Evolutionary conservation across 2,329 filamentous ascomycete genomes (phyloP).

Genomic region (Cercospora sp.): DNA sequence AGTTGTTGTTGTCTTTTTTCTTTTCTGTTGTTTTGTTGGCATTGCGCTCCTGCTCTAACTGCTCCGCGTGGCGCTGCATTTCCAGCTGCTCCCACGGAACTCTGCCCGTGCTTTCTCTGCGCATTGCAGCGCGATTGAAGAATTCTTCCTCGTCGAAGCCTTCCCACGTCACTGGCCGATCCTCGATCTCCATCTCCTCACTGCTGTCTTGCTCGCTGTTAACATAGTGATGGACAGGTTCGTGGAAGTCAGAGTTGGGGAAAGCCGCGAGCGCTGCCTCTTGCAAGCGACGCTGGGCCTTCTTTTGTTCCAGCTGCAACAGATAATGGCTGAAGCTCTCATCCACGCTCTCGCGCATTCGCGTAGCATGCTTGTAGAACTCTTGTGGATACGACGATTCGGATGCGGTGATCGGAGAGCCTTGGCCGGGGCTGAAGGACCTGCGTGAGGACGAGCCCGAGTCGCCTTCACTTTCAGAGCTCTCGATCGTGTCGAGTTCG

Average conservation of each 20-base stretch:
- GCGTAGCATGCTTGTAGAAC: slow-evolving; percentile 55
- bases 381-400: slow-evolving; percentile 47
- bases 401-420: slow-evolving; percentile 49
- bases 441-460: slow-evolving; percentile 48
- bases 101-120: slow-evolving; percentile 64
- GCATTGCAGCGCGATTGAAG: slow-evolving; percentile 28
- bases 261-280: slow-evolving; percentile 76
- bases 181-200: slow-evolving; percentile 38
- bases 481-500: slow-evolving; percentile 62
- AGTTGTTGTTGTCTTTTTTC: slow-evolving; percentile 28
- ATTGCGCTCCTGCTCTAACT: slow-evolving; percentile 56
- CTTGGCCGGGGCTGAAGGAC: slow-evolving; percentile 41
- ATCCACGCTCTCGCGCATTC: slow-evolving; percentile 67
- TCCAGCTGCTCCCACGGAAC: slow-evolving; percentile 74
- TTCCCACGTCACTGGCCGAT: slow-evolving; percentile 43
- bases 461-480: slow-evolving; percentile 51
- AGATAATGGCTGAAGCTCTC: slow-evolving; percentile 75
- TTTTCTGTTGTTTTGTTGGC: slow-evolving; percentile 43
- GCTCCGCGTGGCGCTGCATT: slow-evolving; percentile 75
- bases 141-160: slow-evolving; percentile 44
- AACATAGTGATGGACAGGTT: slow-evolving; percentile 71
- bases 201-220: slow-evolving; percentile 51
- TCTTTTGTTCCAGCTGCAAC: slow-evolving; percentile 74
- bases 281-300: slow-evolving; percentile 76
- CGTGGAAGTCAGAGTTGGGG: slow-evolving; percentile 68